Conservation (phyloP, 164 flowering plant genomes). For the Vitis rupestris region DNA sequence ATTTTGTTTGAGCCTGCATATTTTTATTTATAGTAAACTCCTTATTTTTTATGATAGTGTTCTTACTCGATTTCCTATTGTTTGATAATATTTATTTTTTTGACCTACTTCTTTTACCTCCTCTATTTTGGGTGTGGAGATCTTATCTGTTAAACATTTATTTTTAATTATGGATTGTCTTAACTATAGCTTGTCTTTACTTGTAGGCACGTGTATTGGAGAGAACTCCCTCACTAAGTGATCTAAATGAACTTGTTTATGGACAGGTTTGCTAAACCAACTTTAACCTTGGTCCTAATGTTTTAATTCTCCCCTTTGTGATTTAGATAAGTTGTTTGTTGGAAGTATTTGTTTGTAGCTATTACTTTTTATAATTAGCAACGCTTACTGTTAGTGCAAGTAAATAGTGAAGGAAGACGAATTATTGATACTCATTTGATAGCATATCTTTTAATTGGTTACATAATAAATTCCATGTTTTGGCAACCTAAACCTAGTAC, state of each 20-base stretch:
- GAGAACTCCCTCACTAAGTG: slow-evolving; percentile 90
- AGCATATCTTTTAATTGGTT: no score
- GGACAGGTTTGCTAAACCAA: slow-evolving; percentile 73
- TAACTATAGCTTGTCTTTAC: background rate
- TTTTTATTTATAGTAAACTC: no score
- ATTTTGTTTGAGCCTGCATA: no score
- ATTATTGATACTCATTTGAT: no score
- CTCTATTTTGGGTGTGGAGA: no score
- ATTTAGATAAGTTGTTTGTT: no score
- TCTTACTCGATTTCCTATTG: background rate
- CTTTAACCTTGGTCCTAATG: background rate
- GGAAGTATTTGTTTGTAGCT: no score
- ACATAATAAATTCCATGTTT: no score
- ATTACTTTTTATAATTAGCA: background rate
- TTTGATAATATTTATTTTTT: background rate
- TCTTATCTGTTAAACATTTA: background rate
- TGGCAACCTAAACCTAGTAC: no score
- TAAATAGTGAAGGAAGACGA: no score
- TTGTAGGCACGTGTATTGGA: slow-evolving; percentile 73
- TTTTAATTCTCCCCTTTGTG: background rate
- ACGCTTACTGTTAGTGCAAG: background rate
- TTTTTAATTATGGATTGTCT: background rate
- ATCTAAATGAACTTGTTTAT: slow-evolving; percentile 84
- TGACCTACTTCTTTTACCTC: no score
- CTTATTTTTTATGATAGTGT: no score